Percentiles rank a stretch among this genome's conserved stretches.
These are phyloP conservation scores for Papiliotrema laurentii DNA, from an alignment of 1,284 basidiomycete genomes.

Conservation along the genomic window DNA sequence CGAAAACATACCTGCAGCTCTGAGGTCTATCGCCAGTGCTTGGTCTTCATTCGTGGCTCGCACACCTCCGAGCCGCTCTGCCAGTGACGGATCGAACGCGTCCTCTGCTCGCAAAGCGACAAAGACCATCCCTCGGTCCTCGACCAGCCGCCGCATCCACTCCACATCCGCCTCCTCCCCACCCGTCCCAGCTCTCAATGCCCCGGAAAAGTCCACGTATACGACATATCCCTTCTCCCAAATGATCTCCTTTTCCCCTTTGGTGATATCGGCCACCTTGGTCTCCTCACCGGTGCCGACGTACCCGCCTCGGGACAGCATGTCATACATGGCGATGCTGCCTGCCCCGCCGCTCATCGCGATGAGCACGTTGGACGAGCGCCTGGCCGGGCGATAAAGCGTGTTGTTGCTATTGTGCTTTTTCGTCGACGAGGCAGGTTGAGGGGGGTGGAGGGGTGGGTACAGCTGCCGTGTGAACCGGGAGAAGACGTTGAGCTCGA, in stretches of 20 bases:
- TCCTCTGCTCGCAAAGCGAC: constrained; percentile 38
- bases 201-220: constrained; percentile 47
- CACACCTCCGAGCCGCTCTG: constrained; percentile 7
- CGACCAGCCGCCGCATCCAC: constrained; percentile 17
- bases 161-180: constrained; percentile 13
- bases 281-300: constrained; percentile 24
- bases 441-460: constrained; percentile 28
- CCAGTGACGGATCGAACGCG: constrained; percentile 28
- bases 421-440: neutral
- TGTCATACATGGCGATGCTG: constrained; percentile 35
- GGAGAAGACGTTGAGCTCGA: constrained; percentile 18
- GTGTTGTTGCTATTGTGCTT: constrained; percentile 2
- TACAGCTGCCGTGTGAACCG: constrained; percentile 28
- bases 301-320: constrained; percentile 24
- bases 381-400: constrained; percentile 20
- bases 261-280: constrained; percentile 19
- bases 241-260: constrained; percentile 30
- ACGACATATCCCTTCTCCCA: constrained; percentile 39
- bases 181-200: constrained; percentile 19
- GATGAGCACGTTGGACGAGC: constrained; percentile 24
- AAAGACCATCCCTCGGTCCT: constrained; percentile 21
- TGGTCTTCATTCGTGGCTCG: neutral
- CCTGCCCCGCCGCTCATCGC: constrained; percentile 42
- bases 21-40: constrained; percentile 15
- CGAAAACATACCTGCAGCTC: constrained; percentile 17